Base-by-base conservation (phyloP, 2,329 filamentous ascomycete species). In the Colletotrichum spinosum region DNA sequence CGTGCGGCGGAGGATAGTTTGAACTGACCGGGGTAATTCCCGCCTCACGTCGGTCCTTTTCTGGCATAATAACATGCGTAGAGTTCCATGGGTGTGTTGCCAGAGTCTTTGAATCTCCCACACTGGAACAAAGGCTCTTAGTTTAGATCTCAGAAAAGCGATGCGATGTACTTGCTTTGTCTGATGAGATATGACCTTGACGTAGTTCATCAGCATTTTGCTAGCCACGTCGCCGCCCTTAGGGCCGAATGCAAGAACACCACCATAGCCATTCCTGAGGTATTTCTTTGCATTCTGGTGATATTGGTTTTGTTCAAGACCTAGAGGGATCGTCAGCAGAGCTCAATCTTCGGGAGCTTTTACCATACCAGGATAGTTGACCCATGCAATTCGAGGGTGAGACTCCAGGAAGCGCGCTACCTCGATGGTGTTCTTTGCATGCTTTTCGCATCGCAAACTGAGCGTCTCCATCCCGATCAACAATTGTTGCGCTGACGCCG, bases 71-170 rank as follows among this genome's bases (percentile, higher is more conserved):
- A 3, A 55, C 53, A 15, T 92, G 90, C 10, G 90, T 92, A 0
- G 90, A 92, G 7, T 86, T 88, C 88, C 89, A 91, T 2, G 90
- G 90, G 72, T 92, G 90, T 63, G 91, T 91, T 15, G 89, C 88
- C 57, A 91, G 80, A 7, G 89, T 92, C 79, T 92, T 92, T 34
- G 88, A 88, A 71, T 92, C 90, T 57, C 90, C 90, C 42, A 92
- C 89, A 72, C 53, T 55, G 8, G 8, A 15, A 37, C 13, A 11
- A 8, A 15, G 17, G 35, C 17, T 13, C 15, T 33, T 17, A 39
- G 8, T 8, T 35, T 15, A 12, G 6, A 17, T 15, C 15, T 46
- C 44, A 17, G 15, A 33, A n/a, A 10, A 46, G 7, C 44, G 4
- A n/a, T 8, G 1, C 4, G 8, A 9, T 10, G 12, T 5, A 8